phyloP scores from a whole-genome alignment of 2,329 filamentous ascomycete genomes.

The Cladosporium sp. region DNA sequence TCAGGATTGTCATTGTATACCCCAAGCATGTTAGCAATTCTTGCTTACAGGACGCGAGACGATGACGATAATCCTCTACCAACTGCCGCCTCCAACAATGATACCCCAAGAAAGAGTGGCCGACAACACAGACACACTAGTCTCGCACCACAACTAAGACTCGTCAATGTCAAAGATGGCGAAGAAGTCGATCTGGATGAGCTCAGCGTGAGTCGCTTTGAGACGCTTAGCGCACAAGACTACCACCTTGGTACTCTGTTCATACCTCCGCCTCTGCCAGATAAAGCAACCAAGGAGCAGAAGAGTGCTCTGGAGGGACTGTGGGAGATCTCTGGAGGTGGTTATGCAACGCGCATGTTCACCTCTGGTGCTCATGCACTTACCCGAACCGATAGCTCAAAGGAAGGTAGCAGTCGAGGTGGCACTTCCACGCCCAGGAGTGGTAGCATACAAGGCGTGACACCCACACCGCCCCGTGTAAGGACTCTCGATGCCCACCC shows the following conservation, averaged over 20 bases:
- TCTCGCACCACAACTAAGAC: conserved; percentile 79
- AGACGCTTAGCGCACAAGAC: conserved; percentile 81
- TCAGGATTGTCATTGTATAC: conserved; percentile 97
- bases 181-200: conserved; percentile 85
- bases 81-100: conserved; percentile 40
- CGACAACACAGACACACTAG: conserved; percentile 74
- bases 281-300: conserved; percentile 57
- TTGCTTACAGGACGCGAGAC: conserved; percentile 82
- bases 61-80: conserved; percentile 60
- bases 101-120: conserved; percentile 61
- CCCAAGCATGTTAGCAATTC: conserved; percentile 82
- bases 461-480: conserved; percentile 28
- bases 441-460: conserved; percentile 36
- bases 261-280: conserved; percentile 65
- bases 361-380: conserved; percentile 78
- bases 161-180: conserved; percentile 83
- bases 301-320: conserved; percentile 80
- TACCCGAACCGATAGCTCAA: conserved; percentile 43
- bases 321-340: conserved; percentile 74
- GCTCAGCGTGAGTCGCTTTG: conserved; percentile 76
- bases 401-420: conserved; percentile 37
- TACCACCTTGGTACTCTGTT: conserved; percentile 88
- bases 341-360: conserved; percentile 84
- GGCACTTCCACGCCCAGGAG: conserved; percentile 37
- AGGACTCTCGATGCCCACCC: conserved; percentile 43